Evolutionary conservation across 768 basidiomycete genomes (phyloP).

Genomic region (Lentinula lateritia): DNA sequence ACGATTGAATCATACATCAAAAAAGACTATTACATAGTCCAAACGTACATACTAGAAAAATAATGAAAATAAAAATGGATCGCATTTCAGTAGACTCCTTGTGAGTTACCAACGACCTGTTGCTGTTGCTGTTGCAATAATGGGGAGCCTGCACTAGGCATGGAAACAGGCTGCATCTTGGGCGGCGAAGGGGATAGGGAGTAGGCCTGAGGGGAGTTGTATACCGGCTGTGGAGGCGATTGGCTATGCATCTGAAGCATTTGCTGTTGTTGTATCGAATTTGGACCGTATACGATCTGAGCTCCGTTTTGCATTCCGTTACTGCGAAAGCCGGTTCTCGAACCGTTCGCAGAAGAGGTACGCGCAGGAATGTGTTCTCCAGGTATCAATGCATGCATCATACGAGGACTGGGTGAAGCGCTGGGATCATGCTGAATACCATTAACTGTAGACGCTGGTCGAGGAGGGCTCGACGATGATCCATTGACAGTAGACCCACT

Average conservation of each 20-base stretch:
- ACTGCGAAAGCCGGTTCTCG: conserved; percentile 34
- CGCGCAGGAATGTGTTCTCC: conserved; percentile 27
- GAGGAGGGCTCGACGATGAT: neutral
- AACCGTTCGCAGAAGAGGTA: conserved; percentile 54
- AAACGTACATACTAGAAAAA: neutral
- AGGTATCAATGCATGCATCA: neutral
- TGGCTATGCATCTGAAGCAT: neutral
- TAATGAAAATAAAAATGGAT: neutral
- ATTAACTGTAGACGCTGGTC: neutral
- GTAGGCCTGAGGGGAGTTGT: neutral
- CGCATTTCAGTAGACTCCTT: conserved; percentile 4
- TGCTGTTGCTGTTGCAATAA: conserved; percentile 7
- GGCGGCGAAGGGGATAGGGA: neutral
- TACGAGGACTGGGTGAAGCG: neutral
- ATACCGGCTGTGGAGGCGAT: neutral
- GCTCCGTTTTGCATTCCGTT: neutral
- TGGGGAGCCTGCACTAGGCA: neutral
- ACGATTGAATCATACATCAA: neutral
- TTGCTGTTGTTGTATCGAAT: neutral
- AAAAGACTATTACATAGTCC: neutral
- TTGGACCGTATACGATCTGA: neutral
- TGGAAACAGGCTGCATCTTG: neutral
- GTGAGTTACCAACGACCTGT: conserved; percentile 4
- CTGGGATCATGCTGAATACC: neutral
- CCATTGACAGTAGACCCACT: neutral